phyloP scores from a whole-genome alignment of 305 asterid genomes.

The Plantago lanceolata region DNA sequence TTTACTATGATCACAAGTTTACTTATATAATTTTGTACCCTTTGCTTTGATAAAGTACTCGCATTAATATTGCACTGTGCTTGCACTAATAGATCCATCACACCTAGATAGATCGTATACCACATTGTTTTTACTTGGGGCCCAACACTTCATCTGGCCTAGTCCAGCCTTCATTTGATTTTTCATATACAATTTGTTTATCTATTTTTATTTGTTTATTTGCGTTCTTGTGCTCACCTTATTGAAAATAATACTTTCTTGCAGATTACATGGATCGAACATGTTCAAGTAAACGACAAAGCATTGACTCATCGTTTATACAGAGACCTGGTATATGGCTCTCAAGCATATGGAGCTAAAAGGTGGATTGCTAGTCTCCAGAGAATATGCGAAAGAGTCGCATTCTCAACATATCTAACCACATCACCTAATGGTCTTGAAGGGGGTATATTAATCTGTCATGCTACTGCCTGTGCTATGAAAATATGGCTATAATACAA shows the following conservation, averaged over 20 bases:
- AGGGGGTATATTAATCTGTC: constrained; percentile 38
- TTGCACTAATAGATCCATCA: no score
- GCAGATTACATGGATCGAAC: constrained; percentile 78
- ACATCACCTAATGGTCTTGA: constrained; percentile 33
- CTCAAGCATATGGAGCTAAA: constrained; percentile 66
- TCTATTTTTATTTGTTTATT: background rate
- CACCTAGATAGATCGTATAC: no score
- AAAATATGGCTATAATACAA: constrained; percentile 1
- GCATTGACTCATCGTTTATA: constrained; percentile 41
- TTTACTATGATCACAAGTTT: no score
- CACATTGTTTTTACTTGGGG: no score
- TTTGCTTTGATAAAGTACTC: no score
- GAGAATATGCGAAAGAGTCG: constrained; percentile 55
- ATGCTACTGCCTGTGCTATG: background rate
- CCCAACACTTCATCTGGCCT: no score
- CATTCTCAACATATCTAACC: constrained; percentile 35
- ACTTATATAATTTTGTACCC: no score
- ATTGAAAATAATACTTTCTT: background rate
- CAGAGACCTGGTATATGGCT: constrained; percentile 42
- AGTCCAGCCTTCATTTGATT: no score
- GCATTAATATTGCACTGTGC: no score
- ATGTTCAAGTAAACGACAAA: constrained; percentile 69
- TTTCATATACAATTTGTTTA: background rate
- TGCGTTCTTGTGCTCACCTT: background rate
- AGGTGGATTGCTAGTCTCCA: constrained; percentile 57